Evolutionary conservation across 2,329 filamentous ascomycete genomes (phyloP).

Genomic region (Colletotrichum limetticola): DNA sequence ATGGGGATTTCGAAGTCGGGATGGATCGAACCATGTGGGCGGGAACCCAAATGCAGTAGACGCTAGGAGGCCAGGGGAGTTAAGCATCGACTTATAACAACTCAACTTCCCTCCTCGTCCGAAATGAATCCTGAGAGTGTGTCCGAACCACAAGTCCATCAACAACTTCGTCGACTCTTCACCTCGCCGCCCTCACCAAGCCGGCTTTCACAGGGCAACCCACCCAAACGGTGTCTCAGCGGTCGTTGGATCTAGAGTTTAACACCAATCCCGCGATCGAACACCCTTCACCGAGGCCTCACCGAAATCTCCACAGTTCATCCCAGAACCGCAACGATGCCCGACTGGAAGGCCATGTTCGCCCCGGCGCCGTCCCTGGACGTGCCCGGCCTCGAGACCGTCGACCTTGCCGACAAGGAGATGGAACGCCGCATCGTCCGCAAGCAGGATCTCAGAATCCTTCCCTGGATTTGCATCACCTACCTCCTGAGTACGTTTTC

Average conservation of each 20-base stretch:
- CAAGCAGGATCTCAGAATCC: slow-evolving; percentile 45
- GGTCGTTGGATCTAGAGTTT: neutral
- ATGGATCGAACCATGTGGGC: slow-evolving; percentile 28
- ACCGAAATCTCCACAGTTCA: neutral
- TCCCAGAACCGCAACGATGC: slow-evolving; percentile 20
- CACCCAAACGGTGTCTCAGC: neutral
- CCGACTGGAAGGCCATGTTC: slow-evolving; percentile 35
- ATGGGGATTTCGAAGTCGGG: slow-evolving; percentile 21
- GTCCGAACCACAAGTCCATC: neutral
- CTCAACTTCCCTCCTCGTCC: neutral
- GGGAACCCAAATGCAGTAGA: slow-evolving; percentile 8
- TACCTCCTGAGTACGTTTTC: slow-evolving; percentile 43
- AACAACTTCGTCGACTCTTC: neutral
- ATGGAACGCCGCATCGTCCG: slow-evolving; percentile 47
- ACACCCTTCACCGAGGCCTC: slow-evolving; percentile 6
- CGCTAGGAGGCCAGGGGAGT: neutral
- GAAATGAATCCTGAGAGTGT: neutral
- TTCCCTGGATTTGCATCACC: slow-evolving; percentile 46
- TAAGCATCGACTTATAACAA: slow-evolving; percentile 1
- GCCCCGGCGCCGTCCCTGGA: slow-evolving; percentile 42
- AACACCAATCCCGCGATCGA: neutral
- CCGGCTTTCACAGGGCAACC: neutral
- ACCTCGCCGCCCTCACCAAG: neutral
- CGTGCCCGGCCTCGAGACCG: slow-evolving; percentile 46
- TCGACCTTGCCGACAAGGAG: slow-evolving; percentile 46